Evolutionary conservation across 225 moss, liverwort and hornwort genomes (phyloP), one percentile per base, ranked within the genome.

Genomic region (Takakia lepidozioides): DNA sequence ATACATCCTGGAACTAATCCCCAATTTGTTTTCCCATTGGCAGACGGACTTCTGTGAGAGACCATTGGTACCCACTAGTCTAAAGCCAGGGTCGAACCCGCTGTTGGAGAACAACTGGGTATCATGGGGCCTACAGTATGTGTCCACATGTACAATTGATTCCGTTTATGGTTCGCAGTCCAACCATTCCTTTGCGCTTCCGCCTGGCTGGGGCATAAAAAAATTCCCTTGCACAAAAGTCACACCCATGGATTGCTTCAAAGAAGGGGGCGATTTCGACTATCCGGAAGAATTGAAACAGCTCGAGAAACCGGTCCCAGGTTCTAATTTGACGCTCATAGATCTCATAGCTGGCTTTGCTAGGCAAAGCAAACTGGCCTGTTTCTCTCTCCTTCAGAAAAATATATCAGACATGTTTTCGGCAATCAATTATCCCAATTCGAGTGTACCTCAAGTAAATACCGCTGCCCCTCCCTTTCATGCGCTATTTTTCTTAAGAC

Each of bases 181-280:
- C 38, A 55, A 72, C 4, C 18, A 55, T 1, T 46, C 69, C 0
- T 10, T 38, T 3, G 72, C 67, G 5, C 75, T 95, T 5, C 95
- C 95, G 0, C 62, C 29, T 2, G 95, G 95, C 1, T 95, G 95
- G 95, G 95, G 95, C 0, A 65, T 95, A 1, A 48, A 52, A 3
- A 45, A 49, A 5, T 87, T 90, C 50, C 95, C 95, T 0, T 95
- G 90, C 69, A 95, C 76, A 25, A 95, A 95, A 32, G 64, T 95
- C 26, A 52, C 63, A 0, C 86, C 90, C 0, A 7, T 74, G 27
- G 95, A 95, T 44, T 95, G 95, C 23, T 95, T 95, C 59, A 69
- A 55, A 15, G 95, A 95, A 55, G 95, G 95, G 0, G 76, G 81
- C 2, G 82, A 73, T 16, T 72, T 95, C 8, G 90, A 95, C 55